Percentiles rank a stretch among this genome's conserved stretches.
Conservation (phyloP, 108 stramenopile genomes). For the Mediolabrus comicus region DNA sequence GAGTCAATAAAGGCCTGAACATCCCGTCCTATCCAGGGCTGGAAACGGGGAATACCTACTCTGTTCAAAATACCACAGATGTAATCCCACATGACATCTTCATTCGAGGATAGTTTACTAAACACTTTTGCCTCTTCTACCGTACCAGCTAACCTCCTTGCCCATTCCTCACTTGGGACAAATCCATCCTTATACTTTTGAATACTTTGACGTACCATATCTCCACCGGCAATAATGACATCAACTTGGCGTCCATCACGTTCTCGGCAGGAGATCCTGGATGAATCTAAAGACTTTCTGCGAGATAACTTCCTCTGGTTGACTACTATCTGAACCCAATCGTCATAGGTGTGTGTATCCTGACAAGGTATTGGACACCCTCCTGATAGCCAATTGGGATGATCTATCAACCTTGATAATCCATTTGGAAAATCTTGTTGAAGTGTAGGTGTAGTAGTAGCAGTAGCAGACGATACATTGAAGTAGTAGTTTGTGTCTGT, state of each 20-base stretch:
- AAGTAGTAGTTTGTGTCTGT: too few species aligned
- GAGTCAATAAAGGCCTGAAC: constrained; percentile 8
- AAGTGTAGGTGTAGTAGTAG: too few species aligned
- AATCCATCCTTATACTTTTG: too few species aligned
- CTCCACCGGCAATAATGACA: constrained; percentile 7
- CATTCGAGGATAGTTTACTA: neutral
- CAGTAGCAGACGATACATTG: too few species aligned
- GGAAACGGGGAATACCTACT: constrained; percentile 15
- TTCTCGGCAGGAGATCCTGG: too few species aligned
- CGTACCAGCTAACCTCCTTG: constrained; percentile 7
- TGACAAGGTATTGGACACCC: constrained; percentile 31
- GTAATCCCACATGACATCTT: constrained; percentile 16
- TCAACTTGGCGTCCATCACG: constrained; percentile 11
- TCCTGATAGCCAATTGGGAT: constrained; percentile 24
- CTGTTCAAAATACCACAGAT: too few species aligned
- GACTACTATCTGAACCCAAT: constrained; percentile 6
- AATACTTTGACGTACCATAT: neutral
- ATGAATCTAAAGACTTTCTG: too few species aligned
- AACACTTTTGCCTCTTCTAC: constrained; percentile 6
- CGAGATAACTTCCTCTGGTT: neutral
- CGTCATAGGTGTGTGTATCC: constrained; percentile 6
- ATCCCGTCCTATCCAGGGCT: constrained; percentile 33
- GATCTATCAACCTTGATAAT: constrained; percentile 19
- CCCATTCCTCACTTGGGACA: constrained; percentile 7
- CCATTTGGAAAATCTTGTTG: constrained; percentile 26